Percentiles rank a stretch among this genome's conserved stretches.
Evolutionary conservation across 768 basidiomycete genomes (phyloP).

Genomic region (Austroboletus eburneus): DNA sequence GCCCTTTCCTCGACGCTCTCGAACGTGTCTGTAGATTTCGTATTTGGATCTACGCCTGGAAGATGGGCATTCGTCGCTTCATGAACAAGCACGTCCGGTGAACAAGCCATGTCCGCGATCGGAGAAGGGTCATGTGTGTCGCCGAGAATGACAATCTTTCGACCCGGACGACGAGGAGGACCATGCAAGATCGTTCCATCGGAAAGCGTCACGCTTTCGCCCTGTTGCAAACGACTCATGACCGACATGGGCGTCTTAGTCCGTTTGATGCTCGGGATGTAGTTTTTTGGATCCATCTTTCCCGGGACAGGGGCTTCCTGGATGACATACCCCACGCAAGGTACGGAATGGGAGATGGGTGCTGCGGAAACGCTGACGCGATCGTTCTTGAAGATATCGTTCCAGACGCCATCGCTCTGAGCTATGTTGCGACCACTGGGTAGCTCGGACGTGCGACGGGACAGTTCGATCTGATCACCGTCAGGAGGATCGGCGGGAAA

Average conservation of each 20-base stretch:
- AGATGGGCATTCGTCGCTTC: constrained; percentile 90
- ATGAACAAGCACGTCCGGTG: constrained; percentile 74
- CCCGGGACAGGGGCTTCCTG: constrained; percentile 67
- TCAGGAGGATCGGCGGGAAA: constrained; percentile 52
- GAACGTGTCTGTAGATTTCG: constrained; percentile 58
- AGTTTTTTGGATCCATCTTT: constrained; percentile 67
- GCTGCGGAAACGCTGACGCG: constrained; percentile 66
- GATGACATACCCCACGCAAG: constrained; percentile 78
- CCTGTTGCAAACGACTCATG: constrained; percentile 63
- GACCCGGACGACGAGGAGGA: constrained; percentile 59
- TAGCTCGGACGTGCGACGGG: constrained; percentile 51
- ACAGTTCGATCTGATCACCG: constrained; percentile 46
- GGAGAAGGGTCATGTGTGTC: constrained; percentile 81
- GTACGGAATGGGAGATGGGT: constrained; percentile 75
- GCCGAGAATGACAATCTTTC: constrained; percentile 78
- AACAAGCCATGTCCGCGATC: constrained; percentile 54
- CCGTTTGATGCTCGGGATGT: constrained; percentile 64
- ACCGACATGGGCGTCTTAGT: constrained; percentile 66
- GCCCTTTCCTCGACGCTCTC: constrained; percentile 59
- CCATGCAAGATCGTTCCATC: constrained; percentile 74
- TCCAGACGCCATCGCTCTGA: constrained; percentile 61
- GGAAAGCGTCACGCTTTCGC: constrained; percentile 55
- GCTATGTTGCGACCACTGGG: constrained; percentile 59
- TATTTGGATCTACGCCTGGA: constrained; percentile 54
- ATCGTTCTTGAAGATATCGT: constrained; percentile 53